Evolutionary conservation across 805 yeast genomes (phyloP).

Genomic region (Sungouiozyma intestinalis): DNA sequence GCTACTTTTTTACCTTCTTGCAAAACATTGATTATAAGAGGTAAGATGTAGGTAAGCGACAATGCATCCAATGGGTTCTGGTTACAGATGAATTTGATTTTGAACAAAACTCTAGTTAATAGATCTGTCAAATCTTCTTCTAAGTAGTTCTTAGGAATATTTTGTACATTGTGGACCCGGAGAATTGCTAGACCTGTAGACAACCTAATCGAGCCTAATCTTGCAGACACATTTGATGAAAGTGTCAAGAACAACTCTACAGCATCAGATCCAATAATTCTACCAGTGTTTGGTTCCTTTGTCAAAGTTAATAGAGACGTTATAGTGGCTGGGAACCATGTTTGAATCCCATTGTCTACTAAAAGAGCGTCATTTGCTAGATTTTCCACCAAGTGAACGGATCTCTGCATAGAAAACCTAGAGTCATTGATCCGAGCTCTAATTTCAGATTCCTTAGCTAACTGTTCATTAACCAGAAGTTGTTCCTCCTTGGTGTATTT

Average conservation of each 20-base stretch:
- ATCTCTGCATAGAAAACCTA: conserved; percentile 35
- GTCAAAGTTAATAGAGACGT: conserved; percentile 37
- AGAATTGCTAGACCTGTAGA: conserved; percentile 64
- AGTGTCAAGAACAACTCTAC: conserved; percentile 43
- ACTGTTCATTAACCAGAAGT: conserved; percentile 46
- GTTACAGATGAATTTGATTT: conserved; percentile 63
- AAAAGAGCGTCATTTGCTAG: conserved; percentile 40
- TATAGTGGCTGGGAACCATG: conserved; percentile 69
- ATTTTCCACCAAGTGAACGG: conserved; percentile 42
- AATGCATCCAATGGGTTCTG: conserved; percentile 59
- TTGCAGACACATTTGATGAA: conserved; percentile 40
- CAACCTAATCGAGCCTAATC: conserved; percentile 40
- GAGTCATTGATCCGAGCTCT: conserved; percentile 37
- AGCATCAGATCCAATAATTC: conserved; percentile 36
- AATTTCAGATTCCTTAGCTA: conserved; percentile 48
- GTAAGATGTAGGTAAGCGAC: conserved; percentile 64
- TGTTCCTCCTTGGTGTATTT: conserved; percentile 75
- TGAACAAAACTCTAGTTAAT: conserved; percentile 59
- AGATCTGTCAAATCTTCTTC: conserved; percentile 46
- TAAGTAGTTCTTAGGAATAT: conserved; percentile 36
- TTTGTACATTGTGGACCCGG: conserved; percentile 39
- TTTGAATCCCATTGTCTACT: conserved; percentile 52
- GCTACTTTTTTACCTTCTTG: conserved; percentile 54
- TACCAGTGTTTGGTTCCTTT: conserved; percentile 25
- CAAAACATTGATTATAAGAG: conserved; percentile 59